Evolutionary conservation across 176 grass and related monocot genomes (phyloP).

Genomic region (Rhynchospora breviuscula): DNA sequence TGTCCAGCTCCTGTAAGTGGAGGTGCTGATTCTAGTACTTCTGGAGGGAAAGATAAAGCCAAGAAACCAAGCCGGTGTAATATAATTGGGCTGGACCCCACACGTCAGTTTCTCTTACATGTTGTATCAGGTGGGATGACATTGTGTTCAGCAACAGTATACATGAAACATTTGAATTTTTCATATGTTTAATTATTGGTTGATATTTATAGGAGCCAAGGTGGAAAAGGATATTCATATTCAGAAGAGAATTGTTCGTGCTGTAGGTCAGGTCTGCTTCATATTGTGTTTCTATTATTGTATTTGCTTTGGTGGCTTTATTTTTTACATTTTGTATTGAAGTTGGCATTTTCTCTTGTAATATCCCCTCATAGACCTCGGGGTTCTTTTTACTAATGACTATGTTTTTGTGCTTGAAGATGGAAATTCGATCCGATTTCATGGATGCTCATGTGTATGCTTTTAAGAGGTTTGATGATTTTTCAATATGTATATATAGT

Average conservation of each 20-base stretch:
- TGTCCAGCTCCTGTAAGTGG: constrained; percentile 81
- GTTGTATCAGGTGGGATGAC: constrained; percentile 60
- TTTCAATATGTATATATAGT: background rate
- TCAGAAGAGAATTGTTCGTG: constrained; percentile 66
- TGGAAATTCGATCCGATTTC: constrained; percentile 94
- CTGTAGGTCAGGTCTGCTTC: constrained; percentile 65
- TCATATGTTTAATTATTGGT: constrained; percentile 25
- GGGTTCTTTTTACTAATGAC: constrained; percentile 20
- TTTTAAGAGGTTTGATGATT: constrained; percentile 69
- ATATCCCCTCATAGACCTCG: background rate
- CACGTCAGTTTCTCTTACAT: constrained; percentile 83
- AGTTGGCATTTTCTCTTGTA: background rate
- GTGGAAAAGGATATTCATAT: constrained; percentile 79
- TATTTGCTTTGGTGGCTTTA: background rate
- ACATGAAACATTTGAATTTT: constrained; percentile 10
- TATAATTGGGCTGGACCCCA: constrained; percentile 79
- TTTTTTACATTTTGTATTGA: background rate
- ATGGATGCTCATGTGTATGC: constrained; percentile 99
- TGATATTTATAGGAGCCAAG: constrained; percentile 49
- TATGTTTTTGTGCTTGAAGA: constrained; percentile 40
- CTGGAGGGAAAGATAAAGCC: constrained; percentile 94
- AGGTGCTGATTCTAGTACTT: constrained; percentile 54
- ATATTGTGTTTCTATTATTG: constrained; percentile 1
- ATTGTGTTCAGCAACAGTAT: constrained; percentile 2
- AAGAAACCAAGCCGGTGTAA: constrained; percentile 73